Conservation (phyloP, 768 basidiomycete species). For the Mycena chlorophos region DNA sequence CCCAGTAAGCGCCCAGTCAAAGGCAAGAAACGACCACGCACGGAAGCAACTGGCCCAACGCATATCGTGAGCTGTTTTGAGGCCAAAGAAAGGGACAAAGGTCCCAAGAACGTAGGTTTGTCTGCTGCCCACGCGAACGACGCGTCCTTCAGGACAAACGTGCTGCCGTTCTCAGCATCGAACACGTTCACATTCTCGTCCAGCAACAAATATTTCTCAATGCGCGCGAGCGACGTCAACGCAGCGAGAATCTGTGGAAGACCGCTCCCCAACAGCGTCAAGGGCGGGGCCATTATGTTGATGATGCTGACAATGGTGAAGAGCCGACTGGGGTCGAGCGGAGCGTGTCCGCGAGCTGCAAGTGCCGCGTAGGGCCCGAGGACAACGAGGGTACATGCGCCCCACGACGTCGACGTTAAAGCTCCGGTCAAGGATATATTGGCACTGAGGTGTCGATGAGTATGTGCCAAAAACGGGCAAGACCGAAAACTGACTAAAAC, state of each 20-base stretch:
- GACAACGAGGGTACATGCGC: constrained; percentile 5
- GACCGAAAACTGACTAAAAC: constrained; percentile 10
- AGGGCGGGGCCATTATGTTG: constrained; percentile 3
- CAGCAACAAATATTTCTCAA: constrained; percentile 6
- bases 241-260: constrained; percentile 9
- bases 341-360: not conserved
- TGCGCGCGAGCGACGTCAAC: constrained; percentile 1
- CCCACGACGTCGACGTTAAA: constrained; percentile 4
- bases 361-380: constrained; percentile 14
- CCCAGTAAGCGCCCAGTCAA: not conserved
- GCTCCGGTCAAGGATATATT: constrained; percentile 13
- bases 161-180: not conserved
- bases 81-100: not conserved
- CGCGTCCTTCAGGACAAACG: not conserved
- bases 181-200: not conserved
- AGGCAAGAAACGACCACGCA: not conserved
- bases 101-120: constrained; percentile 8
- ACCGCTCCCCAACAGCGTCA: not conserved
- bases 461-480: not conserved
- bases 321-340: constrained; percentile 5
- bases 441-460: not conserved
- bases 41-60: constrained; percentile 12
- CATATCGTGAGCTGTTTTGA: not conserved
- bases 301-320: constrained; percentile 11
- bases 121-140: constrained; percentile 13